Conservation (phyloP, 805 yeast genomes). For the Cyberlindnera subsufficiens region DNA sequence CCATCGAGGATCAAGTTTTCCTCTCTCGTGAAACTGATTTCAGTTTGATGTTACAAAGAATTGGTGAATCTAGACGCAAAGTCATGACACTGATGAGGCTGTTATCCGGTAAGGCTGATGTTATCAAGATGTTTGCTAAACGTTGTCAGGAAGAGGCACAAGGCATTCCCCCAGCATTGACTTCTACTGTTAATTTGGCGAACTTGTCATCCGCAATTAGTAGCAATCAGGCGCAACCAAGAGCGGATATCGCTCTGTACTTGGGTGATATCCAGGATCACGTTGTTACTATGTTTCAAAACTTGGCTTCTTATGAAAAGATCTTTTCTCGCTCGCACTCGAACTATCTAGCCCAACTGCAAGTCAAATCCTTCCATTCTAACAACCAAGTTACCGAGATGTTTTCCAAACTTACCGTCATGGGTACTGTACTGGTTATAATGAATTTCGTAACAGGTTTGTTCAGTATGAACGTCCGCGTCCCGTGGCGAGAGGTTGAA, state of each 20-base stretch:
- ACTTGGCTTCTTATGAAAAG: slow-evolving; percentile 83
- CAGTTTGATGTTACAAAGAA: slow-evolving; percentile 67
- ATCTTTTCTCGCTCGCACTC: slow-evolving; percentile 89
- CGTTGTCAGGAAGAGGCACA: slow-evolving; percentile 72
- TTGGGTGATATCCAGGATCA: slow-evolving; percentile 97
- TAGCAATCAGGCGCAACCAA: slow-evolving; percentile 46
- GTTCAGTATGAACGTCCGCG: slow-evolving; percentile 91
- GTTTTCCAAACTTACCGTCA: slow-evolving; percentile 80
- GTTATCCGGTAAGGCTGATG: slow-evolving; percentile 92
- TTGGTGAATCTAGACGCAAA: slow-evolving; percentile 85
- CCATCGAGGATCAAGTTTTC: slow-evolving; percentile 77
- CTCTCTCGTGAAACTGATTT: slow-evolving; percentile 71
- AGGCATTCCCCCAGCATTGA: slow-evolving; percentile 36
- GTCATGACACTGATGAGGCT: slow-evolving; percentile 91
- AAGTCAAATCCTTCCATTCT: slow-evolving; percentile 85
- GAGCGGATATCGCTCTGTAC: slow-evolving; percentile 87
- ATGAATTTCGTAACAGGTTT: slow-evolving; percentile 85
- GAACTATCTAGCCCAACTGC: slow-evolving; percentile 88
- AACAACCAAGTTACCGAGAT: slow-evolving; percentile 82
- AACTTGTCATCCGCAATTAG: slow-evolving; percentile 23
- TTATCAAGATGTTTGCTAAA: slow-evolving; percentile 91
- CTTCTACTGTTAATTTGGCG: slow-evolving; percentile 34
- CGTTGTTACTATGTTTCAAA: slow-evolving; percentile 93
- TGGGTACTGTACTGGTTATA: slow-evolving; percentile 89
- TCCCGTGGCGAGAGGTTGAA: slow-evolving; percentile 60